Evolutionary conservation across 2,329 filamentous ascomycete species (phyloP), one percentile per base, ranked within the genome.

Genomic region (Cordyceps farinosa): DNA sequence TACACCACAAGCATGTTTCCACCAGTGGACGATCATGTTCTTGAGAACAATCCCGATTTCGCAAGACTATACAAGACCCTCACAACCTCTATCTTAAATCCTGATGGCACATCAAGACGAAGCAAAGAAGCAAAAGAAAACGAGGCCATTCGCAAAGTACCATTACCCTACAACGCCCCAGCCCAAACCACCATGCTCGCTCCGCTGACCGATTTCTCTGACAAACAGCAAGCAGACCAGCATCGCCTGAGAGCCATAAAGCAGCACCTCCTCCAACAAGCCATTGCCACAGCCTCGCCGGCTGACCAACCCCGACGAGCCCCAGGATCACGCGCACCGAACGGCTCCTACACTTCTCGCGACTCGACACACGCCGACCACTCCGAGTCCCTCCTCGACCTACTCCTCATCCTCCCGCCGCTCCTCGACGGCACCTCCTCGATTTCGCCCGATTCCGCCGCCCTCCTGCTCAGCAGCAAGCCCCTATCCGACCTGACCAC

Each of bases 21-120:
- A 0, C 84, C 84, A 0, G 73, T 88, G 9, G 85, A 88, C 27
- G 77, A 82, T 9, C 67, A 78, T 0, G 75, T 88, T 22, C 71
- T 89, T 1, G 72, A 79, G 59, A 79, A 77, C 64, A 88, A 88
- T 66, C 85, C 85, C 0, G 79, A 83, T 29, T 89, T 88, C 68
- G 82, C 83, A n/a, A 76, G 78, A 40, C 78, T 89, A 5, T 85
- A 88, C 72, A 77, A 74, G 27, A 65, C 52, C 17, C 76, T 89
- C 52, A 83, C 81, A 7, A 81, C 78, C 1, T 77, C 77, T 2
- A 71, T 87, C 32, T 78, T 89, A 5, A 84, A 86, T 66, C 73
- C 80, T 0, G 82, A 87, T 72, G 85, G 82, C 2, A 84, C 85
- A 9, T 85, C 84, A 2, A 84, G 79, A 69, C 74, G 78, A n/a